Evolutionary conservation across 345 rosid species (phyloP), one percentile per base, ranked within the genome.

Genomic region (Streptanthus diversifolius): DNA sequence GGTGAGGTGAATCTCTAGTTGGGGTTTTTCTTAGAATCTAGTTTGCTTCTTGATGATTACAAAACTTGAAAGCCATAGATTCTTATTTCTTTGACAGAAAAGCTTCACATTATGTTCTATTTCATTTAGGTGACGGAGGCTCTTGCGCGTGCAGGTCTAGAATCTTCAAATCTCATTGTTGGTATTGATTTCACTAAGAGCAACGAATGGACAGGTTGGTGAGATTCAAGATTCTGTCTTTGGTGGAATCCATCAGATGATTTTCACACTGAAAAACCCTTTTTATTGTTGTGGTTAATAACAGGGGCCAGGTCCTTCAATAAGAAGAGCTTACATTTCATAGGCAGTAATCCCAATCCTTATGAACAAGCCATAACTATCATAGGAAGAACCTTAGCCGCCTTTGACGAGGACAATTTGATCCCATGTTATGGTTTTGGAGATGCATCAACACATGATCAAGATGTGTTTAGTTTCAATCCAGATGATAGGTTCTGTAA

Each of bases 141-240:
- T 58, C 97, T 95, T 73, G 84, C 91, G 27, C 85, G 47, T 43
- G 87, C 98, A 11, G 99, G 99, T 57, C 83, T 95, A 17, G 98
- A 95, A 81, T 91, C 99, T 53, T 95, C 98, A 27, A 95, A 95
- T 83, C 97, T 95, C 71, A 82, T 95, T n/a, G 93, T 95, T 59
- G 99, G 99, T 71, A 85, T 95, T 71, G 99, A 95, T 85, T 91
- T 91, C 79, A 95, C 99, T 6, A 95, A 95, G 85, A 95, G 99
- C 83, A 95, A 95, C 5, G 97, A 90, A 62, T 95, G 99, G 99
- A 95, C 99, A 80, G 99, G 99, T 91, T 48, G 40, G 59, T 51
- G 58, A 47, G 49, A 49, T 5, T 74, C 60, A 54, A n/a, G 70
- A 19, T 78, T 58, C 52, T 22, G 80, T 39, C 54, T 43, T 48